Evolutionary conservation across 2,329 filamentous ascomycete species (phyloP), one percentile per base, ranked within the genome.

Genomic region (Hypocreales sp.): DNA sequence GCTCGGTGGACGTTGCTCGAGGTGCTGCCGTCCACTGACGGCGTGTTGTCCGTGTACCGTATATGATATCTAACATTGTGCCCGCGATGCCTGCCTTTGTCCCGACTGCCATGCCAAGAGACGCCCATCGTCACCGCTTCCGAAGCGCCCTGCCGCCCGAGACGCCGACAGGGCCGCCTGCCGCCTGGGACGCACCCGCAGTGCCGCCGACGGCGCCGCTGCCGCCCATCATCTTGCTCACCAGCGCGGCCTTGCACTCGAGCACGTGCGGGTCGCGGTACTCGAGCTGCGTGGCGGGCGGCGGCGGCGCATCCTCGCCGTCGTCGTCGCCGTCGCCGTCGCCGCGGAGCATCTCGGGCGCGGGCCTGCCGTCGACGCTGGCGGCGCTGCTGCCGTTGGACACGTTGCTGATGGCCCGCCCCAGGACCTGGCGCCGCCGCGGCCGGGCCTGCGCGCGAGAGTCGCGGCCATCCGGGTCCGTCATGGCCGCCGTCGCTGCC

Each of bases 351-450:
- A 28, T 29, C 13, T 41, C 39, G 8, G 50, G 38, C 11, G 45
- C 46, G 0, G 54, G 53, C 14, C 29, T 28, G 4, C 17, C 22
- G 14, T 61, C 60, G 11, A 50, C 51, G 29, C 62, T 61, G 24
- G 47, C 53, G n/a, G 41, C 42, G 28, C 50, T 61, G 28, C 64
- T 68, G 5, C 54, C 53, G 1, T 59, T 60, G 3, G 67, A 73
- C 3, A 57, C 58, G 39, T 72, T 72, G 48, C 67, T 72, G 16
- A 65, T 47, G 4, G 66, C 70, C 8, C 70, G 63, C 5, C 70
- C 70, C 4, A 74, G 50, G 30, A 74, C 63, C 29, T 61, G 55
- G 8, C 65, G 61, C 27, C 58, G 53, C 2, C 57, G 37, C 29
- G 48, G 38, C 12, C 45, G 36, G 22, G 18, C 25, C 15, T 35